Conservation (phyloP, 208 protist genomes). For the Leishmania tarentolae region DNA sequence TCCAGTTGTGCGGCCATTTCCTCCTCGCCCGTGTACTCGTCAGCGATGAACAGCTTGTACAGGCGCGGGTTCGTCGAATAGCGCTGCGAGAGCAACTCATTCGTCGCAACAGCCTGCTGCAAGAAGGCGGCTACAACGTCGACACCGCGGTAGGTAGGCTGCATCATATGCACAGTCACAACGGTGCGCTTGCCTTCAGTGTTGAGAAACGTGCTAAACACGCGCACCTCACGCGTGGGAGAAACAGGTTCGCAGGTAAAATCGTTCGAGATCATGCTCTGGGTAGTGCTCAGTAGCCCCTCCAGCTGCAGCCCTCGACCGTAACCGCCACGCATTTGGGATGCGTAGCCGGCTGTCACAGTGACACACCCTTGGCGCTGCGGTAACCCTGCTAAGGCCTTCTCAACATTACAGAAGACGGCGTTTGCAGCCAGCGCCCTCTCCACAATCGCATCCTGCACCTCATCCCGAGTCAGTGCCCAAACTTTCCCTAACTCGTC, state of each 20-base stretch:
- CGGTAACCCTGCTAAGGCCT: background rate
- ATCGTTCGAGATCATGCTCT: constrained; percentile 21
- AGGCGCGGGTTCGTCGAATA: constrained; percentile 77
- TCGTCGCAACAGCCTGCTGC: constrained; percentile 55
- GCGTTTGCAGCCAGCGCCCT: constrained; percentile 18
- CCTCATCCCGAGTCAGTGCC: constrained; percentile 45
- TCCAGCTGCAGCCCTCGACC: constrained; percentile 7
- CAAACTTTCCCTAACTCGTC: constrained; percentile 53
- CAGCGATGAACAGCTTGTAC: constrained; percentile 90
- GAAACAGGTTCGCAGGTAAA: constrained; percentile 16
- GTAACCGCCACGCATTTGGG: constrained; percentile 2
- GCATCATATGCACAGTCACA: constrained; percentile 54
- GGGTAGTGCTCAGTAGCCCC: constrained; percentile 17
- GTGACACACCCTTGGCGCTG: constrained; percentile 3
- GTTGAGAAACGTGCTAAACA: constrained; percentile 81
- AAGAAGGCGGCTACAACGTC: constrained; percentile 83
- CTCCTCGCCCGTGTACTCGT: constrained; percentile 86
- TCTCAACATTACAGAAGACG: constrained; percentile 19
- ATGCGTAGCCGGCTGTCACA: background rate
- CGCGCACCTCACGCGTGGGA: constrained; percentile 50
- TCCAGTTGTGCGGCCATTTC: constrained; percentile 86
- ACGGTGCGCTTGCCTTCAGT: constrained; percentile 54
- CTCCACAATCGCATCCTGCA: constrained; percentile 37
- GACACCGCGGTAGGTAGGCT: constrained; percentile 61
- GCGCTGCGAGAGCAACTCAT: constrained; percentile 54